Evolutionary conservation across 2,329 filamentous ascomycete species (phyloP), one percentile per base, ranked within the genome.

Genomic region (Plectosphaerella sp.): DNA sequence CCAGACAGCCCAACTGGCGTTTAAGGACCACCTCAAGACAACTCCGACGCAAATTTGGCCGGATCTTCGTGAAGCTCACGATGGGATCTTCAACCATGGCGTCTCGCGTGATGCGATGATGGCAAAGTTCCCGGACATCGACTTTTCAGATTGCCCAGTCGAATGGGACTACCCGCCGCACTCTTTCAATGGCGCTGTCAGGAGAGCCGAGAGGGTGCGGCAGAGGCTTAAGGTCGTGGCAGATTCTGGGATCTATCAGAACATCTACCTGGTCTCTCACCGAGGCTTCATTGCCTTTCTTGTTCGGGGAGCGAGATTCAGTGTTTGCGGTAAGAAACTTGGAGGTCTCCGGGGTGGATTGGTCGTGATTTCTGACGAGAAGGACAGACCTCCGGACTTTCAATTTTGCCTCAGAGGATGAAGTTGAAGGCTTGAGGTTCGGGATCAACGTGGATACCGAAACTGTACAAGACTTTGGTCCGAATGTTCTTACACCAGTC

Each of bases 11-110:
- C 25, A 35, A 12, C 33, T 50, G 10, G 43, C 18, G 4, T 51
- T 51, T 22, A 16, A 22, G n/a, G n/a, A 45, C 5, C 11, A 33
- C 14, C 33, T 51, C 15, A 14, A 10, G 14, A 16, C 14, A 12
- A 47, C 16, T 33, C n/a, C 36, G 11, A 22, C 47, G 9, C 42
- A 47, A 12, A 33, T 51, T 15, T 51, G 49, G 49, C 43, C 49
- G 6, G 49, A 51, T n/a, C 33, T 51, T 14, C 49, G 49, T 15
- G 49, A 51, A 20, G n/a, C 49, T 5, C 49, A 51, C 33, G 49
- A 47, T 36, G 49, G 42, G 14, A 39, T 41, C 3, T 51, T 42
- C 43, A 51, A 51, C 5, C 11, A 41, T 24, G 49, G 43, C n/a
- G 20, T 51, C n/a, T n/a, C 33, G 5, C 24, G 43, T 10, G 35